Conservation (phyloP, 2,329 filamentous ascomycete genomes). For the Hypomyces rosellus region DNA sequence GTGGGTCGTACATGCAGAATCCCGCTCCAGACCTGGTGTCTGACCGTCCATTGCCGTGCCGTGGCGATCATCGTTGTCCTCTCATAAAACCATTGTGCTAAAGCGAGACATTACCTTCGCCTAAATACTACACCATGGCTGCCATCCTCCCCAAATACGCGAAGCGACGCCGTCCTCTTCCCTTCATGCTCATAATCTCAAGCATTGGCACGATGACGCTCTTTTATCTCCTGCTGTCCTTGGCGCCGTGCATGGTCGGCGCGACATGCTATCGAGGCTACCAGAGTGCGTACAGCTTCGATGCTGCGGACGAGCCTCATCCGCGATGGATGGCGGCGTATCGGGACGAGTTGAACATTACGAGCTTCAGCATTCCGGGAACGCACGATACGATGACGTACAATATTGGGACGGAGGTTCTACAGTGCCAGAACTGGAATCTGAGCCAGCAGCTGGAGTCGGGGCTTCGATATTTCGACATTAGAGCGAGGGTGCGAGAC, state of each 20-base stretch:
- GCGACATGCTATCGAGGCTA: conserved; percentile 25
- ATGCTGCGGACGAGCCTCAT: conserved; percentile 25
- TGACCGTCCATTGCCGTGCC: not conserved
- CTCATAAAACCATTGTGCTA: no score
- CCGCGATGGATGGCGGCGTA: conserved; percentile 39
- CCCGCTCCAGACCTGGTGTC: not conserved
- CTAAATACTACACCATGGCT: not conserved
- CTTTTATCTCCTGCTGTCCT: conserved; percentile 21
- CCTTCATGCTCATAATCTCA: conserved; percentile 1
- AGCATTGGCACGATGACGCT: conserved; percentile 20
- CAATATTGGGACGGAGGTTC: conserved; percentile 26
- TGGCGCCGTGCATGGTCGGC: conserved; percentile 22
- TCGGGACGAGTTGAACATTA: conserved; percentile 34
- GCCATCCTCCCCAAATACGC: not conserved
- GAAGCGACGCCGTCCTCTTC: conserved; percentile 2
- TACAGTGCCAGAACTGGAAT: conserved; percentile 44
- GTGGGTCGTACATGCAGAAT: no score
- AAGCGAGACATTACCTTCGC: not conserved
- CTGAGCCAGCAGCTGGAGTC: conserved; percentile 38
- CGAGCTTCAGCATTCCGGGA: conserved; percentile 43
- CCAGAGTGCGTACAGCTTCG: conserved; percentile 35
- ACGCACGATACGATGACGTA: conserved; percentile 50
- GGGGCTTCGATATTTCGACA: conserved; percentile 45
- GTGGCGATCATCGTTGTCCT: no score
- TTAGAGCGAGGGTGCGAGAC: conserved; percentile 38